Evolutionary conservation across 768 basidiomycete genomes (phyloP).

Genomic region (Psilocybe subaeruginosa): DNA sequence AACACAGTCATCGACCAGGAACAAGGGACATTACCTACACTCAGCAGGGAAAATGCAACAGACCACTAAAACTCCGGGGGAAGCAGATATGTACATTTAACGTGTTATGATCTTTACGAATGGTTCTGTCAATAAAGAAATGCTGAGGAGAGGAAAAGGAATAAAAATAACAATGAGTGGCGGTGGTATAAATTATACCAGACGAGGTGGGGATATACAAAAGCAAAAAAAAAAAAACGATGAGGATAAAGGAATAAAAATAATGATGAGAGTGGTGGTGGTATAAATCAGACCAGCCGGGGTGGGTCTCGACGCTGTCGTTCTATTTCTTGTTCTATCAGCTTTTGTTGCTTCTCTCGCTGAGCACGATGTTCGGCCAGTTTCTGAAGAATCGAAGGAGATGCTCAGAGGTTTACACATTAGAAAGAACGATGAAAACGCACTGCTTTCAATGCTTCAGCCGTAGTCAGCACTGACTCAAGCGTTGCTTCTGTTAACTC

Average conservation of each 20-base stretch:
- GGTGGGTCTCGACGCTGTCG: slow-evolving; percentile 32
- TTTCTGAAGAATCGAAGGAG: slow-evolving; percentile 38
- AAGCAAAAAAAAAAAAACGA: too few species aligned
- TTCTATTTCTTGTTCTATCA: slow-evolving; percentile 32
- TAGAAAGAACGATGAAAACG: slow-evolving; percentile 26
- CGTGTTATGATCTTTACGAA: background rate
- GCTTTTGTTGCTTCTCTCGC: slow-evolving; percentile 44
- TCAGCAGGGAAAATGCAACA: background rate
- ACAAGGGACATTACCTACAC: slow-evolving; percentile 2
- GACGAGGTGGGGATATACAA: slow-evolving; percentile 24
- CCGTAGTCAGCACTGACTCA: slow-evolving; percentile 56
- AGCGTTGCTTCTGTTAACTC: slow-evolving; percentile 73
- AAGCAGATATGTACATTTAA: background rate
- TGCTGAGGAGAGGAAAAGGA: background rate
- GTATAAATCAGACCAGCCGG: slow-evolving; percentile 27
- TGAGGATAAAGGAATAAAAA: background rate
- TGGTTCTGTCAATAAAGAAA: background rate
- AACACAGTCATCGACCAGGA: slow-evolving; percentile 6
- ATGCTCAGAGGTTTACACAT: slow-evolving; percentile 21
- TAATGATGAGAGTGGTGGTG: background rate
- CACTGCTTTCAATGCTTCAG: slow-evolving; percentile 64
- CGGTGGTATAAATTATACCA: slow-evolving; percentile 25
- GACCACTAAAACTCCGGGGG: background rate
- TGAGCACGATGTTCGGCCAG: slow-evolving; percentile 53
- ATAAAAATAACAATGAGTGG: background rate